These are phyloP conservation scores for Chlorella sorokiniana DNA, from an alignment of 139 green algal genomes.

Conservation along the genomic window DNA sequence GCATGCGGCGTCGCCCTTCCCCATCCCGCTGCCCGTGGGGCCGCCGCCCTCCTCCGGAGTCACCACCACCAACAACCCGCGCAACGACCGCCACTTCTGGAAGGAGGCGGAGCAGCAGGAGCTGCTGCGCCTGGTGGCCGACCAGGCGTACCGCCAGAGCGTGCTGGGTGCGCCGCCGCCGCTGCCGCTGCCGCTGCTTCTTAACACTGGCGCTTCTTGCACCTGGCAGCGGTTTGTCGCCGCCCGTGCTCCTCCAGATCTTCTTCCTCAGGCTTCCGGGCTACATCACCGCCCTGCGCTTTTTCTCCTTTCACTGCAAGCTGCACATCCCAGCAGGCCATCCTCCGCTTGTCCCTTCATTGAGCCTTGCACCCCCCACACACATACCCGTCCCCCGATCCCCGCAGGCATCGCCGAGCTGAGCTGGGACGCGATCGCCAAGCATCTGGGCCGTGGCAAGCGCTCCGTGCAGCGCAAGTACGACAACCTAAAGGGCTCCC, in stretches of 20 bases:
- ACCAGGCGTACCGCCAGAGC: conserved; percentile 22
- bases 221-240: too few relatives aligned
- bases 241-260: too few relatives aligned
- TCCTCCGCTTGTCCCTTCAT: too few relatives aligned
- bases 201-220: background rate
- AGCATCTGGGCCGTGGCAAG: conserved; percentile 49
- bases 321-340: too few relatives aligned
- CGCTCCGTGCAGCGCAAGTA: conserved; percentile 49
- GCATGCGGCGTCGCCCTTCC: background rate
- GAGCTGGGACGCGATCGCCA: conserved; percentile 48
- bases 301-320: too few relatives aligned
- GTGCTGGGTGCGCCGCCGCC: conserved; percentile 18
- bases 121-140: conserved; percentile 37
- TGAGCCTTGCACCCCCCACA: too few relatives aligned
- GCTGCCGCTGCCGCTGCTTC: background rate
- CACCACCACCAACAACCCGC: conserved; percentile 6
- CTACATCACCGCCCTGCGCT: too few relatives aligned
- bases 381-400: background rate
- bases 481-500: conserved; percentile 48
- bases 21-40: background rate
- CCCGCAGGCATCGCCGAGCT: conserved; percentile 33
- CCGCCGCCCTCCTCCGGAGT: background rate
- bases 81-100: conserved; percentile 49
- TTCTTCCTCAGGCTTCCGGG: too few relatives aligned
- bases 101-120: conserved; percentile 45